A percentile compares a stretch with the other conserved stretches of the same genome.
Conservation (phyloP, 1,139 yeast genomes). For the Geotrichum fermentans region DNA sequence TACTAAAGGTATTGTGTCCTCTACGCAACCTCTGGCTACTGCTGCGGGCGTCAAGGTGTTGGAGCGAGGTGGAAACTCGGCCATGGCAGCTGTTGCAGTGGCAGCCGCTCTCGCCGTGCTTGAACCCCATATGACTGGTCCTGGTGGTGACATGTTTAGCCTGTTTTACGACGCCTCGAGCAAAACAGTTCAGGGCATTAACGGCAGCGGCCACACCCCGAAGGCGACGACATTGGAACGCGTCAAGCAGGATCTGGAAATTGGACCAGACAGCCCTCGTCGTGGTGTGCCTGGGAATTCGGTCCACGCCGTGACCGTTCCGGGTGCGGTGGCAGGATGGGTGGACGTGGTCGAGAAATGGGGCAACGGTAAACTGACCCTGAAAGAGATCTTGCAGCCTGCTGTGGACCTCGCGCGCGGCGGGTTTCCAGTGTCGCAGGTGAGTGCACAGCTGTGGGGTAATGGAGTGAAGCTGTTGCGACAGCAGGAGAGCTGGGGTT, state of each 20-base stretch:
- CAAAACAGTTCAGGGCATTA: slow-evolving; percentile 57
- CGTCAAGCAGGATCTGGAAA: slow-evolving; percentile 43
- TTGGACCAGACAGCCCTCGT: slow-evolving; percentile 30
- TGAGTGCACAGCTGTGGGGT: slow-evolving; percentile 55
- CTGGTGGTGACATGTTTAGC: slow-evolving; percentile 80
- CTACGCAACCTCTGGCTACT: slow-evolving; percentile 73
- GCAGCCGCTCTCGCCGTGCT: slow-evolving; percentile 68
- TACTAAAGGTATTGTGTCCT: slow-evolving; percentile 66
- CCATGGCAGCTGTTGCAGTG: slow-evolving; percentile 72
- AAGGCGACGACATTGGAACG: slow-evolving; percentile 47
- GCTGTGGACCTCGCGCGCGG: slow-evolving; percentile 65
- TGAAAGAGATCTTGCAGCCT: slow-evolving; percentile 59
- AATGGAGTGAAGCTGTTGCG: slow-evolving; percentile 24
- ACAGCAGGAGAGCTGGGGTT: slow-evolving; percentile 34
- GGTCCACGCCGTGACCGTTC: slow-evolving; percentile 57
- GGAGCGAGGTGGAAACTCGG: slow-evolving; percentile 72
- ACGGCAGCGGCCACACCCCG: slow-evolving; percentile 76
- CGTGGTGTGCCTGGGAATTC: slow-evolving; percentile 8
- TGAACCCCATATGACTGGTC: slow-evolving; percentile 76
- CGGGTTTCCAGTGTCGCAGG: slow-evolving; percentile 62
- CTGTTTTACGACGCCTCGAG: slow-evolving; percentile 52
- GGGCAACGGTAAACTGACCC: slow-evolving; percentile 66
- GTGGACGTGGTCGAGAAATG: slow-evolving; percentile 59
- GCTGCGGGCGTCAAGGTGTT: slow-evolving; percentile 67
- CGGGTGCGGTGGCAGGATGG: slow-evolving; percentile 81